phyloP scores from a whole-genome alignment of 805 yeast species.

The Kockiozyma suomiensis region DNA sequence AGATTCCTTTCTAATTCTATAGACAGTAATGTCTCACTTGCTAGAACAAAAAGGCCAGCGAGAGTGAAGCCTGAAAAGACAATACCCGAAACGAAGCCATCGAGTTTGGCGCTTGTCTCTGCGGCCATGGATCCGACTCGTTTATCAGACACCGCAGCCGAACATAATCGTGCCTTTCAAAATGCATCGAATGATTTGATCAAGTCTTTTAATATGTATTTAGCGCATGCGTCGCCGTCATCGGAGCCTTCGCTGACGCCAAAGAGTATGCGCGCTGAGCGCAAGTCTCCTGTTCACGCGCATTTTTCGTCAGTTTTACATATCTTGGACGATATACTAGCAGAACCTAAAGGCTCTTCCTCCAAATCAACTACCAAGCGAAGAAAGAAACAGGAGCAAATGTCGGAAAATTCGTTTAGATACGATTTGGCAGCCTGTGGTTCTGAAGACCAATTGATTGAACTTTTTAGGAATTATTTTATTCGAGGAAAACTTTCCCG shows the following conservation, averaged over 20 bases:
- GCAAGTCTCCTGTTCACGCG: conserved; percentile 18
- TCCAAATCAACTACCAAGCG: too few species aligned
- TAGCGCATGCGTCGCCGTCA: conserved; percentile 13
- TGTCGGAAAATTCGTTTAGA: too few species aligned
- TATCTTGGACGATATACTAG: conserved; percentile 1
- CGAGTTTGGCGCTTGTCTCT: neutral
- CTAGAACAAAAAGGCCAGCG: too few species aligned
- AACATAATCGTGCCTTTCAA: neutral
- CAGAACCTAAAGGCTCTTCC: too few species aligned
- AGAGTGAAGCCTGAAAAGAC: too few species aligned
- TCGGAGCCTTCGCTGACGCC: neutral
- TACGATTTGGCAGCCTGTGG: conserved; percentile 1
- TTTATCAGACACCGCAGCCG: neutral
- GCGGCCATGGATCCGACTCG: conserved; percentile 7
- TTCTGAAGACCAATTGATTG: conserved; percentile 14
- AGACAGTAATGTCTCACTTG: too few species aligned
- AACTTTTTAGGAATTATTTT: conserved; percentile 14
- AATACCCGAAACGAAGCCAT: neutral
- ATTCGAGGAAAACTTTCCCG: conserved; percentile 16
- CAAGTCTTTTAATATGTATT: conserved; percentile 8
- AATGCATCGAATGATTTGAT: neutral
- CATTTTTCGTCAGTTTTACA: conserved; percentile 8
- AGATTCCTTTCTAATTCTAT: too few species aligned
- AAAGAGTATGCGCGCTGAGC: neutral
- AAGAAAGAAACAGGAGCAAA: too few species aligned